Percentiles rank a stretch among this genome's conserved stretches.
These are phyloP conservation scores for Eimeria falciformis DNA, from an alignment of 169 alveolate genomes.

Conservation along the genomic window DNA sequence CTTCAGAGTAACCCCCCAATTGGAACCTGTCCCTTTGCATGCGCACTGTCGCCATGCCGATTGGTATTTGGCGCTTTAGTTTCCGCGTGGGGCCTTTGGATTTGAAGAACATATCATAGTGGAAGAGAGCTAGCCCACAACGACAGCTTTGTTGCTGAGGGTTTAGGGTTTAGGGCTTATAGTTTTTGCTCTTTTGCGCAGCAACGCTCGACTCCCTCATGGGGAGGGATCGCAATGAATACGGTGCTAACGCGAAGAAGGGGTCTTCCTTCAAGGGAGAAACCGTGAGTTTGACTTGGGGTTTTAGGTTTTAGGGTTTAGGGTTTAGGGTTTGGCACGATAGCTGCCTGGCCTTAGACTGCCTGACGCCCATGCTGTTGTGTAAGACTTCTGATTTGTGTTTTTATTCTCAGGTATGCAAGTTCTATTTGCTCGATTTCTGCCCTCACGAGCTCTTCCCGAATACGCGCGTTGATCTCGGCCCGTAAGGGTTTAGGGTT, in stretches of 20 bases:
- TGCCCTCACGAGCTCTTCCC: conserved; percentile 95
- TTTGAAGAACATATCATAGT: too few relatives aligned
- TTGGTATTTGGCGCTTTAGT: background rate
- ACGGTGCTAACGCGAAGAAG: conserved; percentile 75
- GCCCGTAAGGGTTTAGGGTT: conserved; percentile 83
- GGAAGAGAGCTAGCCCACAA: too few relatives aligned
- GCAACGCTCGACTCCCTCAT: conserved; percentile 87
- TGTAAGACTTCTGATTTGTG: background rate
- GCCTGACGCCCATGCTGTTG: background rate
- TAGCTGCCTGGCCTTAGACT: background rate
- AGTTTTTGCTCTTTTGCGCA: conserved; percentile 28
- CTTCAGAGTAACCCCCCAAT: background rate
- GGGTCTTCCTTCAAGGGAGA: conserved; percentile 81
- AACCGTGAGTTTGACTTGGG: conserved; percentile 71
- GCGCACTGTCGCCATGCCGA: background rate
- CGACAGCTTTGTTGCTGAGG: background rate
- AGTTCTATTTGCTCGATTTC: conserved; percentile 90
- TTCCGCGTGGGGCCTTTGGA: background rate
- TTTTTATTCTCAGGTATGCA: conserved; percentile 86
- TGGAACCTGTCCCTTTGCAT: background rate
- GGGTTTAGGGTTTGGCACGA: background rate
- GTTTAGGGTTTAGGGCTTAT: conserved; percentile 17
- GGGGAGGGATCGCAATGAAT: conserved; percentile 86
- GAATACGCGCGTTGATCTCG: conserved; percentile 92
- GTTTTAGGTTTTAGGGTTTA: background rate